Percentiles rank a stretch among this genome's conserved stretches.
phyloP scores from a whole-genome alignment of 2,329 filamentous ascomycete genomes.

The Aotearoamyces nothofagi region DNA sequence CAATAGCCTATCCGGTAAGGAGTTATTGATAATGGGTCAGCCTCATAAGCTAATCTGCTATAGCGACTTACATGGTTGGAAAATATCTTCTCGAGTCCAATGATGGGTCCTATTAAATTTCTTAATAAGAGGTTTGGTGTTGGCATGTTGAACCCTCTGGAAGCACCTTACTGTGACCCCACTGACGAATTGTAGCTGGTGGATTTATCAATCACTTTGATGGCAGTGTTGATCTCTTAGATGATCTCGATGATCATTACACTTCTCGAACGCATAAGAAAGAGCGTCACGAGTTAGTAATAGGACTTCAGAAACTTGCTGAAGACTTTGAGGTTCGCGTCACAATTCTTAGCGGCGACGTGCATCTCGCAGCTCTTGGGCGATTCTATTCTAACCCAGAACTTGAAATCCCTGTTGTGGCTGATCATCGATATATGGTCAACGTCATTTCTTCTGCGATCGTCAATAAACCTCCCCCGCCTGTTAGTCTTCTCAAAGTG shows the following conservation, averaged over 20 bases:
- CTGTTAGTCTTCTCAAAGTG: no score
- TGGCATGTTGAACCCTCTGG: no score
- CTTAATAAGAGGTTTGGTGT: constrained; percentile 83
- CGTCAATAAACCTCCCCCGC: constrained; percentile 84
- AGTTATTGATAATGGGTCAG: constrained; percentile 26
- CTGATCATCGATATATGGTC: constrained; percentile 86
- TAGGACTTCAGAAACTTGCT: constrained; percentile 70
- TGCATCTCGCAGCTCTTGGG: constrained; percentile 81
- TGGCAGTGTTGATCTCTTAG: constrained; percentile 80
- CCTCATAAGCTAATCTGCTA: constrained; percentile 6
- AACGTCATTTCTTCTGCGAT: constrained; percentile 93
- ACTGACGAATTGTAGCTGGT: constrained; percentile 33
- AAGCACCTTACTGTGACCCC: constrained; percentile 1
- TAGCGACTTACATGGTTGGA: constrained; percentile 89
- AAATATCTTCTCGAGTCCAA: constrained; percentile 72
- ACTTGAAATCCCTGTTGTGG: constrained; percentile 59
- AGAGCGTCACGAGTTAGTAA: constrained; percentile 66
- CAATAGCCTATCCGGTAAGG: constrained; percentile 64
- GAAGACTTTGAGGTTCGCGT: constrained; percentile 78
- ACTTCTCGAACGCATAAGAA: constrained; percentile 83
- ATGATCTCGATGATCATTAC: constrained; percentile 93
- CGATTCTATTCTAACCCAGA: constrained; percentile 89
- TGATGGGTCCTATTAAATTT: constrained; percentile 81
- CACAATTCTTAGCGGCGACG: constrained; percentile 87
- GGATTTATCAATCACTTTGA: constrained; percentile 89